Conservation (phyloP, 192 early-diverging fungal species). For the Phycomyces blakesleeanus region DNA sequence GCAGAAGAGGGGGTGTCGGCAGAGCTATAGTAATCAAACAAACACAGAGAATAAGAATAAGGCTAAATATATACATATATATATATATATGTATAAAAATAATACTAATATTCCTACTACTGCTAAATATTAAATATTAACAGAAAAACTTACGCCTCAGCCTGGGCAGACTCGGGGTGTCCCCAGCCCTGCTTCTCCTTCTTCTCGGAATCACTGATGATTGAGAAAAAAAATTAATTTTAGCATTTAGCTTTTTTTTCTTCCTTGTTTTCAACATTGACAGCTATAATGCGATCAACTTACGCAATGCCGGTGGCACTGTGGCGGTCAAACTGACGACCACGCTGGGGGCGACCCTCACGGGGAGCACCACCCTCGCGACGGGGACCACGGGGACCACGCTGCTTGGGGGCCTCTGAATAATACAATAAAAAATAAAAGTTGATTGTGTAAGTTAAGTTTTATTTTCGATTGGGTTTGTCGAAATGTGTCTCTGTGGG, state of each 20-base stretch:
- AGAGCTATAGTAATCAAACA: constrained; percentile 16
- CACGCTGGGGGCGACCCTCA: constrained; percentile 39
- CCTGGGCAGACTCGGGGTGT: constrained; percentile 56
- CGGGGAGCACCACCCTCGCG: constrained; percentile 45
- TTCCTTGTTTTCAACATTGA: not conserved
- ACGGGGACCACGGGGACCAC: constrained; percentile 46
- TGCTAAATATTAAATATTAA: too few relatives aligned
- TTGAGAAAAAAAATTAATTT: not conserved
- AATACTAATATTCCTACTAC: too few relatives aligned
- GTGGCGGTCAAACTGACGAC: constrained; percentile 85
- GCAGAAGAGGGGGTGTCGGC: constrained; percentile 19
- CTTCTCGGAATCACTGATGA: constrained; percentile 83
- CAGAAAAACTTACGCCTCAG: constrained; percentile 40
- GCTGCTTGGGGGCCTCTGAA: constrained; percentile 27
- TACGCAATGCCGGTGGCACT: constrained; percentile 67
- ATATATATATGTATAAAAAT: too few relatives aligned
- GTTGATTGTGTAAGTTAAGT: too few relatives aligned
- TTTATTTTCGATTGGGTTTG: not conserved
- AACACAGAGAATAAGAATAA: not conserved
- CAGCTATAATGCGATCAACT: constrained; percentile 5
- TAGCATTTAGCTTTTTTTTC: not conserved
- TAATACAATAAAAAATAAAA: constrained; percentile 6
- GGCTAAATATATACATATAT: constrained; percentile 14
- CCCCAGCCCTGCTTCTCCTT: constrained; percentile 89
- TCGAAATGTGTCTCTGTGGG: not conserved